Conservation (phyloP, 2,329 filamentous ascomycete species). For the Stromatinia cepivora region DNA sequence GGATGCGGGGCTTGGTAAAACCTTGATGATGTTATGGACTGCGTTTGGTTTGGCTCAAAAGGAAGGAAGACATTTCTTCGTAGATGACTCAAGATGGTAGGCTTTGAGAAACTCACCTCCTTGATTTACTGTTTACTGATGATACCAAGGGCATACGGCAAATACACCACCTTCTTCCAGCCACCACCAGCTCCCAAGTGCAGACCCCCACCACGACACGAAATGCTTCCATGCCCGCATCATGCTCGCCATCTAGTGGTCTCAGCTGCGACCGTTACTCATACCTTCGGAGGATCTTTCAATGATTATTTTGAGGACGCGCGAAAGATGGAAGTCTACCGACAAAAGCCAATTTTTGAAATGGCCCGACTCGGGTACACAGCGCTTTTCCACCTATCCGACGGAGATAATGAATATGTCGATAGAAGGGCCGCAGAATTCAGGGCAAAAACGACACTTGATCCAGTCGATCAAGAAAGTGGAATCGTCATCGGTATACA, state of each 20-base stretch:
- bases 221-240: slow-evolving; percentile 78
- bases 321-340: slow-evolving; percentile 50
- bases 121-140: slow-evolving; percentile 26
- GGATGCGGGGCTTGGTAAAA: slow-evolving; percentile 75
- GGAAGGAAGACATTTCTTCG: slow-evolving; percentile 75
- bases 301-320: slow-evolving; percentile 53
- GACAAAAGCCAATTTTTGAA: slow-evolving; percentile 62
- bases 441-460: slow-evolving; percentile 46
- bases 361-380: slow-evolving; percentile 71
- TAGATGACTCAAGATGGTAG: slow-evolving; percentile 77
- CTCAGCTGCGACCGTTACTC: slow-evolving; percentile 64
- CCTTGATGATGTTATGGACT: slow-evolving; percentile 78
- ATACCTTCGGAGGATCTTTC: slow-evolving; percentile 63
- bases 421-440: slow-evolving; percentile 58
- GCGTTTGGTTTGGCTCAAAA: slow-evolving; percentile 76
- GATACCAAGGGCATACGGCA: slow-evolving; percentile 64
- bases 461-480: slow-evolving; percentile 47
- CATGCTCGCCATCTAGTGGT: slow-evolving; percentile 74
- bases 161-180: slow-evolving; percentile 71
- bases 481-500: slow-evolving; percentile 69
- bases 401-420: slow-evolving; percentile 67
- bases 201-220: slow-evolving; percentile 68
- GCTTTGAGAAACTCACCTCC: slow-evolving; percentile 22
- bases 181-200: slow-evolving; percentile 65
- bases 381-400: slow-evolving; percentile 68